phyloP scores from a whole-genome alignment of 2,329 filamentous ascomycete genomes.

The Thelonectria discophora region DNA sequence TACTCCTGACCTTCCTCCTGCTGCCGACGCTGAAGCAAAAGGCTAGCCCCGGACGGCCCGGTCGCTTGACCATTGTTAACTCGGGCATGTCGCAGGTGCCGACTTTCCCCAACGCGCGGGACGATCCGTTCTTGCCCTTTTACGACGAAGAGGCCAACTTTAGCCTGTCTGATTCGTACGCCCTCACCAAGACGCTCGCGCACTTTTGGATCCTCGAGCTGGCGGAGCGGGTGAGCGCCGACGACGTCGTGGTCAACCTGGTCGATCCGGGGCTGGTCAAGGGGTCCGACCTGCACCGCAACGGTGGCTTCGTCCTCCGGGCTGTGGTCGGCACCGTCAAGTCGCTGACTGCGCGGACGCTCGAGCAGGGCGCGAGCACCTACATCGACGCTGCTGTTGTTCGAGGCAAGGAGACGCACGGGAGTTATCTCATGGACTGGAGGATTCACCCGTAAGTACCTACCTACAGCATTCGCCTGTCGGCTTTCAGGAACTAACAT shows the following conservation, averaged over 20 bases:
- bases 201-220: constrained; percentile 50
- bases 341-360: constrained; percentile 22
- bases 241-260: constrained; percentile 56
- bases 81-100: constrained; percentile 41
- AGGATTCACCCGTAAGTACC: constrained; percentile 37
- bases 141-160: constrained; percentile 45
- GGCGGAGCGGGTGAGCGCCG: constrained; percentile 47
- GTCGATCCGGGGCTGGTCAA: constrained; percentile 56
- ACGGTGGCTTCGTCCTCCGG: constrained; percentile 35
- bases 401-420: constrained; percentile 36
- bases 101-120: constrained; percentile 37
- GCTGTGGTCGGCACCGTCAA: constrained; percentile 20
- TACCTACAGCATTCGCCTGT: background rate
- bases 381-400: constrained; percentile 37
- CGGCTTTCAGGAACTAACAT: constrained; percentile 24
- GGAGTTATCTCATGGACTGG: constrained; percentile 39
- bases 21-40: constrained; percentile 47
- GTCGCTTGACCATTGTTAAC: constrained; percentile 45
- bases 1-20: constrained; percentile 46
- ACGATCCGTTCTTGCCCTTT: constrained; percentile 37
- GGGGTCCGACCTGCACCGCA: constrained; percentile 53
- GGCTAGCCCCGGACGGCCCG: constrained; percentile 28
- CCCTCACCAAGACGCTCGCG: constrained; percentile 44
- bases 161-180: constrained; percentile 35
- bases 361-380: constrained; percentile 31